Evolutionary conservation across 768 basidiomycete species (phyloP).

Genomic region (Russula compacta): DNA sequence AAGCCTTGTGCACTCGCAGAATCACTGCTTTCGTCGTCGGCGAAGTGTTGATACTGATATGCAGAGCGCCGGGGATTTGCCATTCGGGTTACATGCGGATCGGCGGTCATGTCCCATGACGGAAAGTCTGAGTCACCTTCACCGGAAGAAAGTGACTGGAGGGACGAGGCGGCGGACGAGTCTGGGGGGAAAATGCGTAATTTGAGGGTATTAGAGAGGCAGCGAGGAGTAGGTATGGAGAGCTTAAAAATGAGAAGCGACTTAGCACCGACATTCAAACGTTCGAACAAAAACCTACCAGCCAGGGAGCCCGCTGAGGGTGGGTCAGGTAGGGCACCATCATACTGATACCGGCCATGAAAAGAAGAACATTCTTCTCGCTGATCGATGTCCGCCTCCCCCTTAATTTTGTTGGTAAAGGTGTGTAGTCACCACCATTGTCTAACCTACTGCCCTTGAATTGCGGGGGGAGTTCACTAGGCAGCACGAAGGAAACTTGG

Average conservation of each 20-base stretch:
- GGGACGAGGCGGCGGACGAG: slow-evolving; percentile 40
- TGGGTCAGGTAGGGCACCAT: slow-evolving; percentile 59
- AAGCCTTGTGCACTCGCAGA: slow-evolving; percentile 46
- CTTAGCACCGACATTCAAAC: background rate
- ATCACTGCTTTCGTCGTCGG: slow-evolving; percentile 77
- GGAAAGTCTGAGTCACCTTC: slow-evolving; percentile 49
- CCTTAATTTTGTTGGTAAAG: slow-evolving; percentile 12
- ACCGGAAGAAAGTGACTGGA: slow-evolving; percentile 66
- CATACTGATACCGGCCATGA: slow-evolving; percentile 76
- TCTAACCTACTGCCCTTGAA: slow-evolving; percentile 16
- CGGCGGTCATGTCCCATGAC: slow-evolving; percentile 68
- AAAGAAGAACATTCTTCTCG: slow-evolving; percentile 56
- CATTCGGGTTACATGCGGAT: slow-evolving; percentile 61
- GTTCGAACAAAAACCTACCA: slow-evolving; percentile 35
- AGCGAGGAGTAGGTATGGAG: slow-evolving; percentile 69
- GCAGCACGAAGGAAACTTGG: slow-evolving; percentile 66
- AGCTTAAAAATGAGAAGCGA: slow-evolving; percentile 36
- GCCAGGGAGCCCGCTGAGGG: slow-evolving; percentile 67
- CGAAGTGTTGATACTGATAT: slow-evolving; percentile 59
- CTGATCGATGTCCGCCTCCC: slow-evolving; percentile 44
- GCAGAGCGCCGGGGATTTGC: slow-evolving; percentile 38
- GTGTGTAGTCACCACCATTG: slow-evolving; percentile 9
- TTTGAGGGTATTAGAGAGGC: slow-evolving; percentile 66
- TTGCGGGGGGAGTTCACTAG: slow-evolving; percentile 45
- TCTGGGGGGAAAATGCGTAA: slow-evolving; percentile 64